Evolutionary conservation across 768 basidiomycete species (phyloP).

Genomic region (Cantharellus cinnabarinus): DNA sequence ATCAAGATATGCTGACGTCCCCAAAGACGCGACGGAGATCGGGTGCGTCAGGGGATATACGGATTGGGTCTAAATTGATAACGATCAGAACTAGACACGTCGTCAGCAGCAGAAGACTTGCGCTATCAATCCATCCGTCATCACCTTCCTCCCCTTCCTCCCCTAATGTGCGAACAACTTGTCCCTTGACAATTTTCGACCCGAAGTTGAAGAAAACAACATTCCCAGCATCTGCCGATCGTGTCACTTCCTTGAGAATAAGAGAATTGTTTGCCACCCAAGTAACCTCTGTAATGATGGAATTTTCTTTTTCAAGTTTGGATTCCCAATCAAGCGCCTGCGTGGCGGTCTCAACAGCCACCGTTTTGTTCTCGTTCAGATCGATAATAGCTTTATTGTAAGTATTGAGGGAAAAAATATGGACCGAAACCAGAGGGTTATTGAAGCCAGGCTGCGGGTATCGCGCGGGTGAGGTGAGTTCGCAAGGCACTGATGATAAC

Average conservation of each 20-base stretch:
- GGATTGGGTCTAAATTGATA: constrained; percentile 30
- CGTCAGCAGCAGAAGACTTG: constrained; percentile 19
- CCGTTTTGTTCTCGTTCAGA: constrained; percentile 10
- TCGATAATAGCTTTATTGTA: constrained; percentile 21
- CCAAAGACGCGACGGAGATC: constrained; percentile 19
- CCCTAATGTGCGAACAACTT: constrained; percentile 58
- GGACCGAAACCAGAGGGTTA: constrained; percentile 69
- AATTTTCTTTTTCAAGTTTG: constrained; percentile 35
- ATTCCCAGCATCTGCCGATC: constrained; percentile 61
- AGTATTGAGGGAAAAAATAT: constrained; percentile 56
- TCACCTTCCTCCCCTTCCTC: constrained; percentile 72
- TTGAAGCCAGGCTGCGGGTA: constrained; percentile 40
- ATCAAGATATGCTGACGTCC: constrained; percentile 64
- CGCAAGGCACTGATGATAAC: not conserved
- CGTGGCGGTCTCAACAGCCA: constrained; percentile 18
- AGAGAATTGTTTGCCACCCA: constrained; percentile 69
- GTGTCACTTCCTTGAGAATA: constrained; percentile 70
- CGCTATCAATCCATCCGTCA: constrained; percentile 85
- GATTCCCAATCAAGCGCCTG: constrained; percentile 44
- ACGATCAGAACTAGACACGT: not conserved
- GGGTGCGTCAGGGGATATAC: constrained; percentile 32
- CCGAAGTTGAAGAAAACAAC: constrained; percentile 55
- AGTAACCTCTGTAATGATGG: constrained; percentile 59
- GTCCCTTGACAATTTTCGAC: constrained; percentile 14
- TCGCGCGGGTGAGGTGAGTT: not conserved